A percentile compares a stretch with the other conserved stretches of the same genome.
Evolutionary conservation across 306 rosid genomes (phyloP).

Genomic region (Lathyrus sativus): DNA sequence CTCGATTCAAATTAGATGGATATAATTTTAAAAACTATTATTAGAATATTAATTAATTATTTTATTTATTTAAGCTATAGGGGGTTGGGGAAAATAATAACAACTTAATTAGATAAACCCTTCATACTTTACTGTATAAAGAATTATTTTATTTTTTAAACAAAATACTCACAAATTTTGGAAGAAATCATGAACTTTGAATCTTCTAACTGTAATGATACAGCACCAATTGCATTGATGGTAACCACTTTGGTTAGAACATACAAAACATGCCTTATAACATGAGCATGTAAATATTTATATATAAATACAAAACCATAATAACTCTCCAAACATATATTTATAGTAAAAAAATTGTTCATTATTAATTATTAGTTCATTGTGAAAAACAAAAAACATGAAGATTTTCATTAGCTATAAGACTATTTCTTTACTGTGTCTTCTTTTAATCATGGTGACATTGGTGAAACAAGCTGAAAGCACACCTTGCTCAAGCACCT

Average conservation of each 20-base stretch:
- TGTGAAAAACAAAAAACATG: conserved; percentile 15
- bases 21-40: no score
- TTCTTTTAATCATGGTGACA: conserved; percentile 36
- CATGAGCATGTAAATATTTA: conserved; percentile 24
- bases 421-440: conserved; percentile 37
- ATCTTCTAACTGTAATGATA: conserved; percentile 42
- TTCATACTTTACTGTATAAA: background rate
- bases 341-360: background rate
- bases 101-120: background rate
- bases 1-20: no score
- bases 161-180: conserved; percentile 1
- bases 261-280: conserved; percentile 34
- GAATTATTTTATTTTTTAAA: background rate
- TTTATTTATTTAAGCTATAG: background rate
- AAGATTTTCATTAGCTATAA: conserved; percentile 31
- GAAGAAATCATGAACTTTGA: conserved; percentile 46
- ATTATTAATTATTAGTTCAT: background rate
- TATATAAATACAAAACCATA: conserved; percentile 34
- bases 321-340: background rate
- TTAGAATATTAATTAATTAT: no score
- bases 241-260: conserved; percentile 52
- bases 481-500: conserved; percentile 61
- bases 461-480: conserved; percentile 48
- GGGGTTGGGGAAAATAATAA: background rate
- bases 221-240: conserved; percentile 37